Evolutionary conservation across 768 basidiomycete genomes (phyloP).

Genomic region (Boletus rubescentipes): DNA sequence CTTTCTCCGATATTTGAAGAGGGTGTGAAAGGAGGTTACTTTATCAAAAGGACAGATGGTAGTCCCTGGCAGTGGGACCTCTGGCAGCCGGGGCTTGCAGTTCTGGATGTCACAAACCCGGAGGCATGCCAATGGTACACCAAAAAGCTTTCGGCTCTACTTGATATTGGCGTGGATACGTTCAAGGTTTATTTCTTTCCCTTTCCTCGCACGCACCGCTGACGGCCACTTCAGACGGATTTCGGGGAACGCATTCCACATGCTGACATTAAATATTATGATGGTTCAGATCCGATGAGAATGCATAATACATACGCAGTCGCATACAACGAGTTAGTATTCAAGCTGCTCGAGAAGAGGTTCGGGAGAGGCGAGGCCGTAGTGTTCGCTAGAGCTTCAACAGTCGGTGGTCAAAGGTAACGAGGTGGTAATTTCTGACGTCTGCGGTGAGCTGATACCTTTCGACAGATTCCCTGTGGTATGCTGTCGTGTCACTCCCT

Average conservation of each 20-base stretch:
- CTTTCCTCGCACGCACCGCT: not conserved
- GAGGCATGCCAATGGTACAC: slow-evolving; percentile 48
- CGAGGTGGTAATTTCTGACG: not conserved
- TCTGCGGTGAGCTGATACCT: not conserved
- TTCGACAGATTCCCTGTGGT: slow-evolving; percentile 18
- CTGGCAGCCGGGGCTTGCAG: slow-evolving; percentile 63
- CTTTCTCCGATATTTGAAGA: slow-evolving; percentile 68
- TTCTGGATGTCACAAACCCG: slow-evolving; percentile 66
- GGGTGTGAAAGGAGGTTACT: slow-evolving; percentile 63
- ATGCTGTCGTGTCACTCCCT: not conserved
- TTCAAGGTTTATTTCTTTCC: slow-evolving; percentile 44
- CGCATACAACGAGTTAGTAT: slow-evolving; percentile 70
- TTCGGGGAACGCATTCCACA: slow-evolving; percentile 80
- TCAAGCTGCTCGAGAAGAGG: slow-evolving; percentile 53
- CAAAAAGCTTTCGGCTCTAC: slow-evolving; percentile 39
- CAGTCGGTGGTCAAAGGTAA: slow-evolving; percentile 68
- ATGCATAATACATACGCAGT: slow-evolving; percentile 75
- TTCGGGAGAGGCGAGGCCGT: slow-evolving; percentile 67
- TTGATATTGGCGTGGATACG: slow-evolving; percentile 48
- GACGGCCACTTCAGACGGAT: slow-evolving; percentile 50
- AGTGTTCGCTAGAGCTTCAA: slow-evolving; percentile 65
- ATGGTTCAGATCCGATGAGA: slow-evolving; percentile 65
- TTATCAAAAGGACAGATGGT: slow-evolving; percentile 68
- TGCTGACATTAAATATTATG: slow-evolving; percentile 56
- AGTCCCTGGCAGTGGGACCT: slow-evolving; percentile 70